Evolutionary conservation across 495 filamentous ascomycete species (phyloP).

Genomic region (Saxophila tyrrhenica): DNA sequence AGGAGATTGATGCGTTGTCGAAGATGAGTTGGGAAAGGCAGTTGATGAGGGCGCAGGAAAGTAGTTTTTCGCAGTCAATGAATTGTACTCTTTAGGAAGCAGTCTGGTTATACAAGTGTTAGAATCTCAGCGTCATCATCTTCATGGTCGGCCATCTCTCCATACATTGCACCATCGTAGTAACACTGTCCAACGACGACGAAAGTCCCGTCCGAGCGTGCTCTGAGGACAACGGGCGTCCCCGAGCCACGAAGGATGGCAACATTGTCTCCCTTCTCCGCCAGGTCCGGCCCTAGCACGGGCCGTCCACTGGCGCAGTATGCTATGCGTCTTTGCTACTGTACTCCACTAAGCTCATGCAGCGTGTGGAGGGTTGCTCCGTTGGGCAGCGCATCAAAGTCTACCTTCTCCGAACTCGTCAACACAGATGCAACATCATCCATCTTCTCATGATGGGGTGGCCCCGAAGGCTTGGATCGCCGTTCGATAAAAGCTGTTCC

Average conservation of each 20-base stretch:
- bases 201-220: not conserved
- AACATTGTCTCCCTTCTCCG: not conserved
- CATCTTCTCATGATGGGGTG: not conserved
- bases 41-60: not conserved
- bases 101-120: not conserved
- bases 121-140: not conserved
- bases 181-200: not conserved
- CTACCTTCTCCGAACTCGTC: not conserved
- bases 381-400: not conserved
- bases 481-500: not conserved
- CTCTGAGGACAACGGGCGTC: not conserved
- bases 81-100: no score
- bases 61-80: not conserved
- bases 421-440: not conserved
- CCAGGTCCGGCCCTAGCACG: not conserved
- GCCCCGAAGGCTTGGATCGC: not conserved
- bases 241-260: not conserved
- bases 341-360: not conserved
- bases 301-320: not conserved
- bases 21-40: not conserved
- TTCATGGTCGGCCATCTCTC: not conserved
- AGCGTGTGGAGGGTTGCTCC: not conserved
- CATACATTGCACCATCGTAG: not conserved
- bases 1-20: not conserved
- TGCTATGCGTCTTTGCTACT: not conserved